Evolutionary conservation across 148 eudicot genomes (phyloP), one percentile per base, ranked within the genome.

Genomic region (Silene conica): DNA sequence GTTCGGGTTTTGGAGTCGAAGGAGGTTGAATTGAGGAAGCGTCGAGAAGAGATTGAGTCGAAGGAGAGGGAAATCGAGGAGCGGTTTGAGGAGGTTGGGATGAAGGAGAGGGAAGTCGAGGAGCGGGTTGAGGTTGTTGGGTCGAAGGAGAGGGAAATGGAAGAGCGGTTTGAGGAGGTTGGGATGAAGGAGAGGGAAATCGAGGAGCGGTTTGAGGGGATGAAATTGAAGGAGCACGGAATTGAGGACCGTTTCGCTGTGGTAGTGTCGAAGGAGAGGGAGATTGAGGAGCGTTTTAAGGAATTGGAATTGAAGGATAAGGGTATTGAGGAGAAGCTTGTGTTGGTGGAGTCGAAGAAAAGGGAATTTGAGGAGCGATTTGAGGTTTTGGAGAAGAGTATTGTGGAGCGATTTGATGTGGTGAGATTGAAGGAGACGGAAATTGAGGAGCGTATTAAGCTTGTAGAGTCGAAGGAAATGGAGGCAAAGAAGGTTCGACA

Each of bases 51-150:
- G 11, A 2, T 48, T 3, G 52, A 48, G 12, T 48, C 3, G 67
- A 69, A 43, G 9, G 78, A 75, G 66, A 59, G 18, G 63, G 31
- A 50, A 20, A 8, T 66, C 6, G 70, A 31, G 7, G 77, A 75
- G 13, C 3, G 54, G 13, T 50, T 50, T 50, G 55, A 4, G 4
- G 55, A 12, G 55, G 43, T 1, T 7, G 43, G 34, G 34, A 31
- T 2, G 34, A 31, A 5, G 34, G 34, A 31, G 4, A 31, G 4
- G 5, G 34, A 2, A 31, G 15, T 73, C 6, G 59, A 34, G 18
- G 45, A 67, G n/a, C 77, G 41, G 0, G 15, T 18, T 3, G 46
- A 9, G 61, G 54, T 5, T 13, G 28, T 70, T 3, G 71, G 55
- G 11, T 10, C 0, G 65, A 43, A 19, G 34, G 34, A 3, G 34